Base-by-base conservation (phyloP, 441 rosid genomes). In the Flueggea neowawraea region DNA sequence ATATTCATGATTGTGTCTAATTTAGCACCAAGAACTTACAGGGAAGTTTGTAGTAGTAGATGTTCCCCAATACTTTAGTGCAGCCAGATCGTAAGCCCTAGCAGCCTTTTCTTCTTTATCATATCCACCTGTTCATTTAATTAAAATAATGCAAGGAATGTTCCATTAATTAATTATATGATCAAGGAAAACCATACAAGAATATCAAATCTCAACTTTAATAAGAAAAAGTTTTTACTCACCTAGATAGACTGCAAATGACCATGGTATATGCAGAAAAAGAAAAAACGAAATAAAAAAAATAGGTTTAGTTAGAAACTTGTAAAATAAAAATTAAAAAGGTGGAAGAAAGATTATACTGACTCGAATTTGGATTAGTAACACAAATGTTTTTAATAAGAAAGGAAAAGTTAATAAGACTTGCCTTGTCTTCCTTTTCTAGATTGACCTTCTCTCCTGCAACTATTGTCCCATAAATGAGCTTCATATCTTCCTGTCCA, bases 41-140 rank as follows among this genome's bases (percentile, higher is more conserved):
- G 97, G 98, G 61, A 91, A 91, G 67, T 95, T 95, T 45, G 96
- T 95, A 28, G 98, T 89, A 54, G 98, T 95, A 22, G 97, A 89
- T 15, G 97, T 76, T 60, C 97, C 97, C 99, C 99, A 94, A 63
- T 94, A 94, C 69, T 94, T 94, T 6, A 94, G 84, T 49, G 97
- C 98, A 54, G 98, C 92, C 45, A 95, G 65, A 79, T 95, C 98
- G 77, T 95, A 95, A 52, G 99, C 88, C 78, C 97, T 79, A 60
- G 98, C 98, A 50, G 99, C 99, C 68, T 95, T 95, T 72, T 95
- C 99, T 83, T 95, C 99, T 78, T 95, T 95, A 71, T 95, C 99
- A 82, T 95, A 95, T 36, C 99, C 99, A 68, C 99, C 97, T 95
- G 68, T 41, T 11, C 6, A 55, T 8, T 15, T 10, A 53, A 57